These are phyloP conservation scores for Macrolepiota dolichaula DNA, from an alignment of 768 basidiomycete species.

Conservation along the genomic window DNA sequence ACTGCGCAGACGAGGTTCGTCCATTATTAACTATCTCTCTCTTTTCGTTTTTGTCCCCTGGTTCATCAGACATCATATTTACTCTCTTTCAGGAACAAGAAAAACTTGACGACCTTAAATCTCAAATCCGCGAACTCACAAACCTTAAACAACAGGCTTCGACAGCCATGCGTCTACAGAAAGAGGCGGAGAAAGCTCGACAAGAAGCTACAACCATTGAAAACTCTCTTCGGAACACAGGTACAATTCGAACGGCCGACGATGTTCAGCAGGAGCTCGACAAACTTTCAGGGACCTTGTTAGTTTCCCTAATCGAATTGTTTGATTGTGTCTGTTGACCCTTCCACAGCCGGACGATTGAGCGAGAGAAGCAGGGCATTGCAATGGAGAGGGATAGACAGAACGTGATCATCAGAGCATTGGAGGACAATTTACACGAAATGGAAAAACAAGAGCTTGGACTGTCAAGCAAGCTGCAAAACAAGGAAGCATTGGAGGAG, in stretches of 20 bases:
- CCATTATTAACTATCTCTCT: no score
- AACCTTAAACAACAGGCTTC: slow-evolving; percentile 58
- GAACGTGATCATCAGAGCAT: slow-evolving; percentile 43
- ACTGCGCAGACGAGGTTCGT: slow-evolving; percentile 61
- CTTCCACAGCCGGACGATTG: slow-evolving; percentile 52
- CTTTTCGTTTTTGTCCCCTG: not conserved
- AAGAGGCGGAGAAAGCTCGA: slow-evolving; percentile 55
- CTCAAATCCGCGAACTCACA: slow-evolving; percentile 57
- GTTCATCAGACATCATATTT: slow-evolving; percentile 1
- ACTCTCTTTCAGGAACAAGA: slow-evolving; percentile 43
- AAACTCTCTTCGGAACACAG: slow-evolving; percentile 62
- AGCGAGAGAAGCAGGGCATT: slow-evolving; percentile 58
- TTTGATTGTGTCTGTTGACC: not conserved
- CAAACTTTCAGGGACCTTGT: slow-evolving; percentile 63
- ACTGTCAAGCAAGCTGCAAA: slow-evolving; percentile 53
- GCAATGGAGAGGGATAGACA: slow-evolving; percentile 62
- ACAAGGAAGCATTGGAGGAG: slow-evolving; percentile 54
- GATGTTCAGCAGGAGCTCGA: slow-evolving; percentile 83
- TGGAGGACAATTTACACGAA: slow-evolving; percentile 59
- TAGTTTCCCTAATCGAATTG: slow-evolving; percentile 20
- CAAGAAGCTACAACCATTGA: slow-evolving; percentile 66
- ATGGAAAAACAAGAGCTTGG: slow-evolving; percentile 62
- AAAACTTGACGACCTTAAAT: slow-evolving; percentile 48
- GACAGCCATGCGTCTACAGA: slow-evolving; percentile 55
- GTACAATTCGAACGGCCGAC: slow-evolving; percentile 77